Evolutionary conservation across 495 filamentous ascomycete species (phyloP), one percentile per base, ranked within the genome.

Genomic region (Neurospora discreta): DNA sequence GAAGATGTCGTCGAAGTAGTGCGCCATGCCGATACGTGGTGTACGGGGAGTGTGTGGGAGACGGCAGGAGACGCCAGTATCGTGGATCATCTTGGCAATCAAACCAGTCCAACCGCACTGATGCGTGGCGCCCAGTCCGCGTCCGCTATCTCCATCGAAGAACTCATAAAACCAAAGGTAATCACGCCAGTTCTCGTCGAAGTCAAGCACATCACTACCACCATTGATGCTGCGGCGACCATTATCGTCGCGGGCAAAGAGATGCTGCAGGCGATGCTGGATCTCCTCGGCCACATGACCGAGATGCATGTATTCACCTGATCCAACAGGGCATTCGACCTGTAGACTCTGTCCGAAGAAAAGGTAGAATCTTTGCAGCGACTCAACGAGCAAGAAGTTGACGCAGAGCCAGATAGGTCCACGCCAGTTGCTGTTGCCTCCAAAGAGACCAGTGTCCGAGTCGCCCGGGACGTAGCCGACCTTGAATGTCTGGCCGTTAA

Each of bases 81-180:
- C 95, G 73, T 98, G 95, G 69, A 98, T 98, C 88, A 98, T 89
- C 78, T 96, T 94, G 10, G 95, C 95, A 76, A 98, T 92, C 68
- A 98, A 78, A 0, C 95, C 95, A n/a, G 95, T 97, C 95, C 95
- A 98, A 6, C 95, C 95, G 73, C 93, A 97, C 79, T 98, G 95
- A 81, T 98, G 95, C 67, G 92, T 95, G 30, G 95, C 93, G 70
- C 95, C 95, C 9, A 98, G 84, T 7, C 95, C 95, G 69, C 93
- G 89, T 18, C 95, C 95, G 36, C 84, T 90, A 77, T 98, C 95
- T 38, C 92, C 95, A 75, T 98, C 94, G 76, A 98, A 98, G 84
- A 96, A 98, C 80, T 98, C 95, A 77, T 97, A 90, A 86, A 96
- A 98, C 91, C 93, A 97, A 72, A 98, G 82, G 76, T 97, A 88